Base-by-base conservation (phyloP, 805 yeast genomes). In the Zygoascus tannicola region DNA sequence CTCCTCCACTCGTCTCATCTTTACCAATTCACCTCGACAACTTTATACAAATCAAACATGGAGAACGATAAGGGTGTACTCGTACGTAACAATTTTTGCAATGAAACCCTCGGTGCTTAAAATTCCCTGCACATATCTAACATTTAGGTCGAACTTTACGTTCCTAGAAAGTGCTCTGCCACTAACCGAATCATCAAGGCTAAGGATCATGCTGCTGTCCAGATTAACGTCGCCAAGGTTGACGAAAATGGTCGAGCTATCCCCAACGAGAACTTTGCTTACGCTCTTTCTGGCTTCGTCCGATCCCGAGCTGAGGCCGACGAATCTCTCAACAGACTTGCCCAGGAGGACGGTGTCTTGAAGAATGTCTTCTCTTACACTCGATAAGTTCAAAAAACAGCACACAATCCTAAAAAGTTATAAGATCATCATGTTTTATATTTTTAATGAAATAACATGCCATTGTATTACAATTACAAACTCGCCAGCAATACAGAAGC, bases 131-230 rank as follows among this genome's bases (percentile, higher is more conserved):
- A 8, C 32, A 10, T 36, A 19, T 14, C 26, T n/a, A 28, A 10
- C 20, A 65, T 66, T 67, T 50, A 85, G 97, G 97, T 92, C 75
- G 98, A 92, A 82, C 87, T 92, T 76, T 92, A 92, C 94, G 94
- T 90, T 75, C 98, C 98, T 80, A 86, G 98, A 83, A 92, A 92
- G 80, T 92, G 98, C 81, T 92, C 98, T 76, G 98, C 98, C 69
- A 87, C 98, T 76, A 88, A 87, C 95, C 87, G 97, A 80, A 87
- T 92, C 78, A 88, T 92, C 82, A 87, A 86, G 80, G 88, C 98
- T 67, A 88, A 92, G 81, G 98, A 92, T 77, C 98, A 92, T 75
- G 92, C 97, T 62, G 85, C 97, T 56, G 97, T 92, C 64, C 98
- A 92, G 78, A 84, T 92, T 77, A 90, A 85, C 90, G 80, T 92